Evolutionary conservation across 148 eudicot species (phyloP), one percentile per base, ranked within the genome.

Genomic region (Polygonum aviculare): DNA sequence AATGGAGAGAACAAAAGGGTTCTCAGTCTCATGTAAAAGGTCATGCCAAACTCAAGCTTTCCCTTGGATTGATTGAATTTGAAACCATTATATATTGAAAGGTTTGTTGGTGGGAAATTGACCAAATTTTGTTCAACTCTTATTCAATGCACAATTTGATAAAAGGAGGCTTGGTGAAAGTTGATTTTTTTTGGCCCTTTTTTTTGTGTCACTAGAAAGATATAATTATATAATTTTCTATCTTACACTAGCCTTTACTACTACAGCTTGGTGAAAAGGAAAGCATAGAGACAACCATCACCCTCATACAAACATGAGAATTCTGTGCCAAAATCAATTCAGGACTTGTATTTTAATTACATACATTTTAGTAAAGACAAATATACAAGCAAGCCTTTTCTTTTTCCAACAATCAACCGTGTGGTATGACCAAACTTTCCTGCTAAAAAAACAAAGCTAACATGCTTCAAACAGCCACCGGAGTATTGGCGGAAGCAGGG

Each of bases 401-500:
- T 14, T 62, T 38, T 67, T 5, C 72, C 72, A 67, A 67, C 72
- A 36, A 36, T 67, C 72, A 67, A 16, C 21, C 12, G 44, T 67
- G 7, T 38, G 45, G 72, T 67, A 67, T 36, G 16, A 36, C 72
- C 72, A 67, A 6, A 6, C 44, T 67, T 67, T 67, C 72, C 72
- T 67, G 44, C 45, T 62, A 62, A 62, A 21, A 54, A 54, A 26
- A 51, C 19, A 26, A 26, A 26, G 67, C 72, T 36, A 67, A n/a
- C n/a, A 67, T 72, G 31, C 45, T 79, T 86, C 82, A 92, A 73
- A 87, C 97, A 79, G 90, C 62, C 47, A 89, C 97, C 16, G 96
- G 78, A 39, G 96, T n/a, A 12, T 89, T 76, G 2, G 82, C 69
- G 33, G 40, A 49, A 0, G 87, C 52, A 51, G 96, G 76, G 26